These are phyloP conservation scores for Benincasa hispida DNA, from an alignment of 306 rosid genomes.

Conservation along the genomic window DNA sequence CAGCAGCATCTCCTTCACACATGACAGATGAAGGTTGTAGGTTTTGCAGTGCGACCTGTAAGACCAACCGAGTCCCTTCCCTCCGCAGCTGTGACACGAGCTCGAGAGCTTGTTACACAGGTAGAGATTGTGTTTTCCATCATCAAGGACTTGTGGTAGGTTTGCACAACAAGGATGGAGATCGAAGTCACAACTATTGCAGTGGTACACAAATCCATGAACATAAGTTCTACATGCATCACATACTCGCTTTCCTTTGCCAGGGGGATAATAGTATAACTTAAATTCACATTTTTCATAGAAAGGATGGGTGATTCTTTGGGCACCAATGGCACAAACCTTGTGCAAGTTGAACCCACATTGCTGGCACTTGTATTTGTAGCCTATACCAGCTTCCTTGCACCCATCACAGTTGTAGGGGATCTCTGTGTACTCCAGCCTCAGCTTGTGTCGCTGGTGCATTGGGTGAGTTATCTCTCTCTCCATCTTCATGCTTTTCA, in stretches of 20 bases:
- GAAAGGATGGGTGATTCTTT: slow-evolving; percentile 23
- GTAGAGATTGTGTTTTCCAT: slow-evolving; percentile 27
- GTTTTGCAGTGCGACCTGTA: slow-evolving; percentile 32
- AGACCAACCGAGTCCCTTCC: slow-evolving; percentile 37
- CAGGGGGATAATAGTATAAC: slow-evolving; percentile 21
- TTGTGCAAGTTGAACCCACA: slow-evolving; percentile 38
- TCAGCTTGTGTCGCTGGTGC: slow-evolving; percentile 36
- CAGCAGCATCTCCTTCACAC: slow-evolving; percentile 43
- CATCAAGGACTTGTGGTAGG: slow-evolving; percentile 39
- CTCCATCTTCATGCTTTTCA: not conserved
- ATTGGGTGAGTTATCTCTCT: slow-evolving; percentile 28
- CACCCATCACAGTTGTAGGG: slow-evolving; percentile 51
- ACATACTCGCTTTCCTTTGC: slow-evolving; percentile 21
- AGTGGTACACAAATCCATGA: slow-evolving; percentile 37
- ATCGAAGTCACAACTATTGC: slow-evolving; percentile 38
- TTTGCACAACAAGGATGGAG: slow-evolving; percentile 49
- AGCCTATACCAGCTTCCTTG: slow-evolving; percentile 48
- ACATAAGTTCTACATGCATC: slow-evolving; percentile 34
- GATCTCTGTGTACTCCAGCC: slow-evolving; percentile 30
- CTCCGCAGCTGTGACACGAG: slow-evolving; percentile 35
- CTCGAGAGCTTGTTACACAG: slow-evolving; percentile 25
- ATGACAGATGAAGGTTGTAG: slow-evolving; percentile 37
- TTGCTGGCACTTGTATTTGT: slow-evolving; percentile 31
- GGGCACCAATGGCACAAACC: slow-evolving; percentile 25
- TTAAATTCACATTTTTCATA: slow-evolving; percentile 34